Evolutionary conservation across 768 basidiomycete genomes (phyloP), one percentile per base, ranked within the genome.

Genomic region (Tylopilus intermedius): DNA sequence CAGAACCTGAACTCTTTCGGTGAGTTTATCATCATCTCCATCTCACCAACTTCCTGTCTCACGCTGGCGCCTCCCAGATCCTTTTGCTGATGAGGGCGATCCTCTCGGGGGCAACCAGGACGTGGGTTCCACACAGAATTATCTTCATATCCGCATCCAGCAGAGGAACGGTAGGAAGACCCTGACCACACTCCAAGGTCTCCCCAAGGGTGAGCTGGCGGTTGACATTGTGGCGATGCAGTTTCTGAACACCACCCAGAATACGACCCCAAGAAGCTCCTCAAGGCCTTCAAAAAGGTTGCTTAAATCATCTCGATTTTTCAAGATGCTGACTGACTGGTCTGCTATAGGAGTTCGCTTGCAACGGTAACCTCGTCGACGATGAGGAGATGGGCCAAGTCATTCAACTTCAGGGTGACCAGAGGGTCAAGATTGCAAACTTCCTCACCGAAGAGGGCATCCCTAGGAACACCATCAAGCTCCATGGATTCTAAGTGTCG

Each of bases 141-240:
- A 91, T 71, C 89, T 94, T 70, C 92, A 94, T 71, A 90, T 95
- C 68, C 92, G 96, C 77, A 90, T 99, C 65, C 96, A 99, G 73
- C 96, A 99, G 74, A 83, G 96, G 67, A 99, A 98, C 82, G 96
- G 96, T 57, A 82, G 96, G 67, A 99, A 99, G 80, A 96, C 94
- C 56, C 74, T 97, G 77, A 99, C 96, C 39, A 99, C 94, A 53
- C 79, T 98, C 62, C 94, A 98, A 73, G 96, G 96, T 57, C 72
- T 99, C 60, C 90, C 91, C 50, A 92, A 88, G 73, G 83, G 90
- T 90, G 59, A 59, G 83, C 30, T 47, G 15, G 10, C n/a, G 8
- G 18, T 40, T 52, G 27, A 45, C 44, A 37, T 37, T 11, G 56
- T 55, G 38, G 57, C 40, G 51, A 56, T 57, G 41, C 56, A 47